Evolutionary conservation across 805 yeast genomes (phyloP), one percentile per base, ranked within the genome.

Genomic region (Wickerhamiella kurtzmanii): DNA sequence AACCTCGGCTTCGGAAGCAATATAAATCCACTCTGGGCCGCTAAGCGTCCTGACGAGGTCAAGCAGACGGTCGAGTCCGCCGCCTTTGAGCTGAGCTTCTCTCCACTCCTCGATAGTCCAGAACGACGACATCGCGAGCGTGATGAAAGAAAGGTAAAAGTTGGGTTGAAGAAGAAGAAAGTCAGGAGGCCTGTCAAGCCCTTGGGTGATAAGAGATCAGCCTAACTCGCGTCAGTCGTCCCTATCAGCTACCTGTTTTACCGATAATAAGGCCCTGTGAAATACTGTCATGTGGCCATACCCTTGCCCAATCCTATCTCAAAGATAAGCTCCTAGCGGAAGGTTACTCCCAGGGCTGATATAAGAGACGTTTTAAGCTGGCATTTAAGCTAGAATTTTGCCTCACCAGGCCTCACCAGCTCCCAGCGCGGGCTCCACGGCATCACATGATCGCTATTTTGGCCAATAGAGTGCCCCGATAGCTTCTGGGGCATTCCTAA

Each of bases 11-110:
- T 66, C 64, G 2, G 82, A 59, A 2, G 82, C 81, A 19, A 86
- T 61, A 3, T 94, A 77, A 58, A 89, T 88, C 97, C 97, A 92
- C 2, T 95, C 96, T 9, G 94, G 85, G 57, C 86, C 94, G 43
- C 53, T 50, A 41, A 63, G 59, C n/a, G 62, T 39, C 15, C 53
- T 44, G n/a, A 61, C 66, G 17, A 44, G 73, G 9, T 64, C 52
- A 15, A 60, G 52, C 39, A 87, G 67, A 19, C 70, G 58, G 9
- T 67, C 64, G 43, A 72, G 72, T 11, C 94, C 84, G 44, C 73
- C 74, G 11, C 83, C 79, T 2, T 83, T 71, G 17, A 80, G 64
- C 38, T 71, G 70, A 56, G 63, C 65, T 62, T 87, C 94, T 70
- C 75, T 82, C 96, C 96, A 88, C 53, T 88, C 84, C 20, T 71